A percentile compares a stretch with the other conserved stretches of the same genome.
Conservation (phyloP, 306 rosid species). For the Castanea crenata region DNA sequence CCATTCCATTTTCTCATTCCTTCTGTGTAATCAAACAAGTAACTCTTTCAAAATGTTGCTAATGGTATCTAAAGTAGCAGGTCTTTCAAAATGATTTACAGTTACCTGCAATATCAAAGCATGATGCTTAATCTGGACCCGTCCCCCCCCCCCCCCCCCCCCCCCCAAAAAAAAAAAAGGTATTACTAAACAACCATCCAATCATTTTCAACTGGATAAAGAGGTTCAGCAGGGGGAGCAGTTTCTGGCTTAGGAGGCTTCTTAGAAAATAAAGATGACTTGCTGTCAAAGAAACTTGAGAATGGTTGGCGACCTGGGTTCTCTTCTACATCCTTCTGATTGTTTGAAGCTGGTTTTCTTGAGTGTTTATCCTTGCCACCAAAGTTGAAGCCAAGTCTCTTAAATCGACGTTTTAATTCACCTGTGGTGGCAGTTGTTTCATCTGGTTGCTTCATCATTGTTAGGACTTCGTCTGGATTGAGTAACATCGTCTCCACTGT, state of each 20-base stretch:
- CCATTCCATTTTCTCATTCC: slow-evolving; percentile 15
- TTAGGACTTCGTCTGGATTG: slow-evolving; percentile 82
- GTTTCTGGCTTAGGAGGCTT: slow-evolving; percentile 59
- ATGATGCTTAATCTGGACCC: slow-evolving; percentile 13
- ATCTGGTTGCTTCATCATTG: slow-evolving; percentile 65
- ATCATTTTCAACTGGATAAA: slow-evolving; percentile 33
- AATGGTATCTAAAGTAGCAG: slow-evolving; percentile 1
- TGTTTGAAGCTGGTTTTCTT: slow-evolving; percentile 43
- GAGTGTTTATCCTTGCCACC: slow-evolving; percentile 57
- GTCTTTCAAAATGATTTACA: slow-evolving; percentile 45
- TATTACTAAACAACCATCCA: slow-evolving; percentile 51
- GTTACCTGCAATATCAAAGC: slow-evolving; percentile 34
- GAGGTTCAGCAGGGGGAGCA: slow-evolving; percentile 31
- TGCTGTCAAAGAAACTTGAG: slow-evolving; percentile 75
- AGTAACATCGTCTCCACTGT: slow-evolving; percentile 78
- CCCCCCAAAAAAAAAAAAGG: not conserved
- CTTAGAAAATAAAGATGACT: slow-evolving; percentile 77
- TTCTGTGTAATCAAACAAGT: slow-evolving; percentile 8
- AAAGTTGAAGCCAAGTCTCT: slow-evolving; percentile 68
- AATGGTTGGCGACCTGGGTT: slow-evolving; percentile 58
- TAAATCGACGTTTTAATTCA: slow-evolving; percentile 62
- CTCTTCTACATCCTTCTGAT: slow-evolving; percentile 39
- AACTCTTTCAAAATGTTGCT: slow-evolving; percentile 16
- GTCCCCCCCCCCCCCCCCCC: too few relatives aligned
- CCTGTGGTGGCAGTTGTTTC: slow-evolving; percentile 33